Conservation (phyloP, 2,329 filamentous ascomycete species). For the Coniella vitis region DNA sequence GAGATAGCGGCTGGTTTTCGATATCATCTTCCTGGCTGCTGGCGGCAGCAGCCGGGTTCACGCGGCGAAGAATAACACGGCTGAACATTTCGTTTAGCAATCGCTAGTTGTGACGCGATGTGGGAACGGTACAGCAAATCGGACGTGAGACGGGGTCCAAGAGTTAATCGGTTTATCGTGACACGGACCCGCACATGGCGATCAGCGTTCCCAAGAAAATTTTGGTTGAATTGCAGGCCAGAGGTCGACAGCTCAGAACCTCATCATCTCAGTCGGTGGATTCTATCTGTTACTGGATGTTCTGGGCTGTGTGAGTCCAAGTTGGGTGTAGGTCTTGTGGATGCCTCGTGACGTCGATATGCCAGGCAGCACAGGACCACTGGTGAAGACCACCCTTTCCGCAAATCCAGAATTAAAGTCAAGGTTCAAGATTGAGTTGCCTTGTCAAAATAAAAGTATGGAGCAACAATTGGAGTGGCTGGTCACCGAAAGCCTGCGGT, state of each 20-base stretch:
- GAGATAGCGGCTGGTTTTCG: slow-evolving; percentile 14
- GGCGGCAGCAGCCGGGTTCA: slow-evolving; percentile 7
- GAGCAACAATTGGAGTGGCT: slow-evolving; percentile 7
- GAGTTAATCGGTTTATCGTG: neutral
- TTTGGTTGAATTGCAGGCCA: too few relatives aligned
- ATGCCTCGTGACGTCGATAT: too few relatives aligned
- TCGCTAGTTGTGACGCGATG: neutral
- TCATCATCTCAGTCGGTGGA: too few relatives aligned
- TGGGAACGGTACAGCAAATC: neutral
- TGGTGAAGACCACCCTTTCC: too few relatives aligned
- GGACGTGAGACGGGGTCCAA: neutral
- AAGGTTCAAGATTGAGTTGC: too few relatives aligned
- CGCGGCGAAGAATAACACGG: slow-evolving; percentile 13
- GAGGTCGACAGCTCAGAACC: too few relatives aligned
- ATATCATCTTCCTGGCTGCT: slow-evolving; percentile 8
- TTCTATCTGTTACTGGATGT: too few relatives aligned
- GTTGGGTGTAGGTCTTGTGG: too few relatives aligned
- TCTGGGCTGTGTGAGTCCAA: too few relatives aligned
- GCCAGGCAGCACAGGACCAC: too few relatives aligned
- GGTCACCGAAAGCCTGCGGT: slow-evolving; percentile 4
- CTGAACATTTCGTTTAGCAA: slow-evolving; percentile 12
- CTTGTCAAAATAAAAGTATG: neutral
- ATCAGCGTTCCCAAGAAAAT: too few relatives aligned
- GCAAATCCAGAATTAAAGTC: too few relatives aligned
- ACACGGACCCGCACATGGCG: neutral